Evolutionary conservation across 2,329 filamentous ascomycete genomes (phyloP), one percentile per base, ranked within the genome.

Genomic region (Neoascochyta sp.): DNA sequence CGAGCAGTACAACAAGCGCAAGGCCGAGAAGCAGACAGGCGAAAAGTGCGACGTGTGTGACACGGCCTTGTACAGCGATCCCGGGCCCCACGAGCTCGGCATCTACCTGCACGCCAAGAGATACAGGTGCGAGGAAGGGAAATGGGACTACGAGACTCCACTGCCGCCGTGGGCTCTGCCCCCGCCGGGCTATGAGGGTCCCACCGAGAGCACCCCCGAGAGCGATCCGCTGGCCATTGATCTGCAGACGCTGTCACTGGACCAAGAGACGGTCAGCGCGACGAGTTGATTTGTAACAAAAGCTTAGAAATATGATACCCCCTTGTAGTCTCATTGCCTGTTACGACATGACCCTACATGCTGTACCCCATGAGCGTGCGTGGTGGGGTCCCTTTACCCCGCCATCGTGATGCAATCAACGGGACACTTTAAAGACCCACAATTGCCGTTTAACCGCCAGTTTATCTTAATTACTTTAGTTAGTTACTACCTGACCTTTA

Each of bases 11-110:
- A 80, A 95, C 57, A 87, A 89, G 65, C 79, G 81, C 51, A 89
- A 90, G 51, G 90, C 89, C 1, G 92, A 98, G 70, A 89, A 86
- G 60, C 83, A 96, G 75, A 93, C 89, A 1, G 92, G 92, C 9
- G 71, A 88, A 52, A 67, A 78, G 10, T 98, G 92, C 60, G 73
- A 81, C 5, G 63, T 88, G 18, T 98, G 92, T 62, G 75, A 83
- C 36, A 95, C 92, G 12, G 84, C 86, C 13, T 70, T 98, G 23
- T 98, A 96, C 64, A 93, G 86, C 10, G 92, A 98, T 56, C 92
- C 92, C 0, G 89, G 89, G 1, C 66, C 73, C 22, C 89, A 96
- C 52, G 92, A 98, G 68, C 72, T 98, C 25, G 86, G 86, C 1
- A 83, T 98, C 22, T 98, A 90, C 75, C 72, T 98, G 40, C 92